Base-by-base conservation (phyloP, 2,329 filamentous ascomycete species). In the Alternaria sp. region DNA sequence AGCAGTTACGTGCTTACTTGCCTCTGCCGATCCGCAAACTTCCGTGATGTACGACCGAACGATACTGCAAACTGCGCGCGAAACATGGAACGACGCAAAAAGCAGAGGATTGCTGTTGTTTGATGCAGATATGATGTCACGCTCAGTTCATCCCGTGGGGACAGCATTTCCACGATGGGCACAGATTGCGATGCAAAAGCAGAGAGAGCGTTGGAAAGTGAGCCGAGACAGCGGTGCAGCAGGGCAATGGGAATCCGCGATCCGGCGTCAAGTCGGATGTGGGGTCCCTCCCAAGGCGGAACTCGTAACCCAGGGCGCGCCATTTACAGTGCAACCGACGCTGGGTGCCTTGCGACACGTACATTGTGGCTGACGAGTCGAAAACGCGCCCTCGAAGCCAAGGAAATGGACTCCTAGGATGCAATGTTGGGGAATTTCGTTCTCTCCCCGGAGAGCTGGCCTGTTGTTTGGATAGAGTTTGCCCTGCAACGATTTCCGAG, bases 401-500 rank as follows among this genome's bases (percentile, higher is more conserved):
- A 53, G 37, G 28, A 25, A 14, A 59, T 59, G 1, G 10, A 30
- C 18, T 54, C 47, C 28, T 21, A 18, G 37, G 37, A 21, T 45
- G 49, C 15, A 18, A 23, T 53, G 46, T 51, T 37, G 30, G 53
- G 45, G 51, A 15, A 28, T 41, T 46, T 23, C 26, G 33, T 37
- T 33, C 30, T 37, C 33, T 37, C 46, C 46, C 53, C 45, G 37
- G 26, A 20, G 20, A 43, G 23, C 20, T 37, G 21, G 45, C 25
- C 20, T 57, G 53, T 51, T 57, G 53, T 61, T 45, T 51, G 26
- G 59, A 30, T 57, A 50, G 51, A 45, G 44, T 51, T 58, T 47
- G 28, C 18, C 33, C 15, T 8, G 23, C 10, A 21, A 41, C 26
- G 18, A 28, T 26, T 25, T 20, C 44, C 45, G 37, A 46, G 26